These are phyloP conservation scores for Lachnellula cervina DNA, from an alignment of 2,329 filamentous ascomycete genomes.

Conservation along the genomic window DNA sequence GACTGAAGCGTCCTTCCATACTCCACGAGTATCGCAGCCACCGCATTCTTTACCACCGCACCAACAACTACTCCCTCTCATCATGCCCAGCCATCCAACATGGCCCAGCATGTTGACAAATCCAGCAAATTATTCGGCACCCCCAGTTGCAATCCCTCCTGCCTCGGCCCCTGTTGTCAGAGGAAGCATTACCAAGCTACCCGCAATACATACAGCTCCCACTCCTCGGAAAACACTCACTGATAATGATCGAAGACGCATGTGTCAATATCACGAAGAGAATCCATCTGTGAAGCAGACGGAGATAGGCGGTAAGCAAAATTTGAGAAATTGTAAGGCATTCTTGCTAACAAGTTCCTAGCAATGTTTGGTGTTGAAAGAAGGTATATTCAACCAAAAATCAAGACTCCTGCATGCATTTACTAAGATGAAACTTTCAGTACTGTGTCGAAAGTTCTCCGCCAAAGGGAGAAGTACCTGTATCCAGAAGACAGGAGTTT, in stretches of 20 bases:
- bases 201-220: slow-evolving; percentile 48
- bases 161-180: slow-evolving; percentile 43
- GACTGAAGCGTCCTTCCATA: slow-evolving; percentile 46
- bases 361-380: slow-evolving; percentile 92
- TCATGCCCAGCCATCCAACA: slow-evolving; percentile 60
- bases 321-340: background rate
- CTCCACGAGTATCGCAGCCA: slow-evolving; percentile 48
- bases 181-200: slow-evolving; percentile 40
- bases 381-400: slow-evolving; percentile 58
- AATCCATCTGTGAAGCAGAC: slow-evolving; percentile 90
- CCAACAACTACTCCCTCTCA: slow-evolving; percentile 61
- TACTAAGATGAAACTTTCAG: slow-evolving; percentile 45
- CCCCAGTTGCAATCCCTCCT: slow-evolving; percentile 51
- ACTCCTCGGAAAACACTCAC: slow-evolving; percentile 84
- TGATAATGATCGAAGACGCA: slow-evolving; percentile 80
- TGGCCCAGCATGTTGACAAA: slow-evolving; percentile 84
- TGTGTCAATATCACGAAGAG: slow-evolving; percentile 91
- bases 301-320: slow-evolving; percentile 75
- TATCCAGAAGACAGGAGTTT: slow-evolving; percentile 72
- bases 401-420: background rate
- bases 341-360: slow-evolving; percentile 38
- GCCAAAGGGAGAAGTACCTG: slow-evolving; percentile 92
- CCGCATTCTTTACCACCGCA: slow-evolving; percentile 39
- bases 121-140: slow-evolving; percentile 58
- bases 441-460: slow-evolving; percentile 96